Evolutionary conservation across 2,329 filamentous ascomycete genomes (phyloP).

Genomic region (Hymenoscyphus fraxineus): DNA sequence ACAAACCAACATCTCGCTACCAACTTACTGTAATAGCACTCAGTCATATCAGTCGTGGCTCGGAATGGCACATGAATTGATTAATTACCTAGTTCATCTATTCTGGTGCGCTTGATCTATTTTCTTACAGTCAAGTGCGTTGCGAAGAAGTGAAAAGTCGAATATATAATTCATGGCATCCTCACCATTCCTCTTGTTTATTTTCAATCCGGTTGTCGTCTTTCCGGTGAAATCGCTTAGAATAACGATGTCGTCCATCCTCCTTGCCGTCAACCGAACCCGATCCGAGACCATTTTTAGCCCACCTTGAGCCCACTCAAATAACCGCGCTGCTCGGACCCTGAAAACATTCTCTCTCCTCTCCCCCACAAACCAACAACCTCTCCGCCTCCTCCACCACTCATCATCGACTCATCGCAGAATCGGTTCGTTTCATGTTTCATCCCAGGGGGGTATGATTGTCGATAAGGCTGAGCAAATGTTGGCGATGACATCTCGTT

Average conservation of each 20-base stretch:
- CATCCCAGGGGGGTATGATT: slow-evolving; percentile 3
- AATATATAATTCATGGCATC: not conserved
- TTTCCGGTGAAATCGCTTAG: not conserved
- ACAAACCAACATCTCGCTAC: not conserved
- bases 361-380: not conserved
- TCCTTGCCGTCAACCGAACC: not conserved
- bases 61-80: not conserved
- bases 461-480: slow-evolving; percentile 9
- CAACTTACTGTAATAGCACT: not conserved
- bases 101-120: not conserved
- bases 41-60: not conserved
- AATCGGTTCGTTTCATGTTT: slow-evolving; percentile 12
- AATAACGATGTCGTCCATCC: not conserved
- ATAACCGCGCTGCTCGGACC: not conserved
- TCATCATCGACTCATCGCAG: not conserved
- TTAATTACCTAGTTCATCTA: not conserved
- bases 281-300: not conserved
- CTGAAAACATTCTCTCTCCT: not conserved
- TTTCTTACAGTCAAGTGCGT: not conserved
- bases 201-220: slow-evolving; percentile 2
- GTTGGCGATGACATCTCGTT: not conserved
- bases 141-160: not conserved
- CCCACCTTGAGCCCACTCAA: not conserved
- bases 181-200: not conserved
- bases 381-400: slow-evolving; percentile 1